These are phyloP conservation scores for Pythium biforme DNA, from an alignment of 352 stramenopile species.

Conservation along the genomic window DNA sequence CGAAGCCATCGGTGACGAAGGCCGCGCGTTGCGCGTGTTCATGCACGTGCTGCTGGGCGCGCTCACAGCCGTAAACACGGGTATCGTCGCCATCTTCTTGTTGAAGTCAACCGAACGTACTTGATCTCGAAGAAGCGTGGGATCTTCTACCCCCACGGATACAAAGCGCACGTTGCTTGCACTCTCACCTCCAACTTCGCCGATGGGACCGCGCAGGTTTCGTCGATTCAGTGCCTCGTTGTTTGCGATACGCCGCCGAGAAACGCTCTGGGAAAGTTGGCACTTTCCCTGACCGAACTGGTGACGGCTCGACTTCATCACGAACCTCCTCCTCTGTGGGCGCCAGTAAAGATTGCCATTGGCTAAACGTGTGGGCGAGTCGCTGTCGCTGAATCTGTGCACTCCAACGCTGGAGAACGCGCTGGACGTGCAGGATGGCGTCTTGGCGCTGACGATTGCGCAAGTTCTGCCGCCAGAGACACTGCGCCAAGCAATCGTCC, in stretches of 20 bases:
- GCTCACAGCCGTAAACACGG: constrained; percentile 30
- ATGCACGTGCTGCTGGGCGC: constrained; percentile 32
- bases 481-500: constrained; percentile 2
- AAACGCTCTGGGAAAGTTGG: constrained; percentile 10
- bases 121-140: not conserved
- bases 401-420: not conserved
- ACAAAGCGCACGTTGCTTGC: too few species aligned
- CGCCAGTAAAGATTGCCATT: not conserved
- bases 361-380: not conserved
- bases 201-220: not conserved
- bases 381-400: not conserved
- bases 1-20: constrained; percentile 33
- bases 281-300: not conserved
- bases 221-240: not conserved
- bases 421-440: not conserved
- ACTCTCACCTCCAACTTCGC: constrained; percentile 1
- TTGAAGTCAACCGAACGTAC: not conserved
- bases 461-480: constrained; percentile 3
- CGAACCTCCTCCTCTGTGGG: too few species aligned
- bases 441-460: not conserved
- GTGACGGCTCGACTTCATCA: not conserved
- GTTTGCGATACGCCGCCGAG: constrained; percentile 3
- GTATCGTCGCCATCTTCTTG: constrained; percentile 22
- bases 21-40: constrained; percentile 20
- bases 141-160: too few species aligned